Evolutionary conservation across 2,329 filamentous ascomycete genomes (phyloP), one percentile per base, ranked within the genome.

Genomic region (Aspergillus sclerotialis): DNA sequence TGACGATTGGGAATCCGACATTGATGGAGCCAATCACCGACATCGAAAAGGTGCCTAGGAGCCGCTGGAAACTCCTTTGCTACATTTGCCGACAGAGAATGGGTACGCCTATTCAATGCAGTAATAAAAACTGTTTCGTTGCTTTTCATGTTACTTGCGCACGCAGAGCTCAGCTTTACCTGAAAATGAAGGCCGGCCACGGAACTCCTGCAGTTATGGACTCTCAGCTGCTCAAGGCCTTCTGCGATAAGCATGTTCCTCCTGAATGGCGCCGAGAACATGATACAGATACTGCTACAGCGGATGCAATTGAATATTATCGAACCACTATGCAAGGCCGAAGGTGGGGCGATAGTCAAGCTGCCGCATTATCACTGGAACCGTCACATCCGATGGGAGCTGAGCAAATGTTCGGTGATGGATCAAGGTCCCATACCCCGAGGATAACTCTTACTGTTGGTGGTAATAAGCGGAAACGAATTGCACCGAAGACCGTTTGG

Each of bases 1-100:
- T 96, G 5, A 90, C 86, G 4, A 77, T 98, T 32, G 92, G 89
- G 10, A 98, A 98, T 54, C 84, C 87, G 42, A 94, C 89, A 6
- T 92, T 96, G 57, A 95, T 96, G 86, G 92, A 98, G 55, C 92
- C 92, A 0, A 88, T 98, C 32, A 93, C 92, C 71, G 92, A 96
- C 49, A 86, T 98, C 23, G 92, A 98, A 58, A 95, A 95, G 61
- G 90, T 98, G 3, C 92, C 92, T 1, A 92, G 88, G 57, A 89
- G 82, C 41, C 77, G 92, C 42, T 98, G 92, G 92, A 93, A 85
- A 59, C 69, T 95, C 54, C 81, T 77, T 26, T 98, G 92, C 65
- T 98, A 98, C 60, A 93, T 98, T 37, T 98, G 92, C 65, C 83
- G 88, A 46, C 92, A 98, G 63, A 84, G 82, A 50, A 98, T 98